Base-by-base conservation (phyloP, 2,329 filamentous ascomycete genomes). In the Claviceps digitariae region DNA sequence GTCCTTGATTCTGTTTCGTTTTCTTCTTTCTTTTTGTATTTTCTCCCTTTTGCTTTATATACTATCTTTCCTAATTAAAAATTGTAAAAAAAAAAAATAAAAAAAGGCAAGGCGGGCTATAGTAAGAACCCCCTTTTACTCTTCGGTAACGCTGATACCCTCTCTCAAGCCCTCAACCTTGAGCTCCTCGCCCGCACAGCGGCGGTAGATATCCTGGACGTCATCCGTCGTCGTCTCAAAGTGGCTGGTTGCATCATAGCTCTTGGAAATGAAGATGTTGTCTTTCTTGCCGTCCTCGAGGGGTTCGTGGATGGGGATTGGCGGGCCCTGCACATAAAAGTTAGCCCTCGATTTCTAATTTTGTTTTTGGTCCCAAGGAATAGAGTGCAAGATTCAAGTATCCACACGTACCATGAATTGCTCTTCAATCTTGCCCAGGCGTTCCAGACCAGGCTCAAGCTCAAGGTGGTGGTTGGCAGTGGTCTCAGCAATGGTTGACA, bases 181-280 rank as follows among this genome's bases (percentile, higher is more conserved):
- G 61, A 96, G 76, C 69, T 93, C 87, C 69, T 94, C 82, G 53
- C 90, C 89, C 57, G 85, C 82, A 61, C 84, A 86, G 63, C 93
- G 83, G 61, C 74, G 78, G 76, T 95, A 98, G 63, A 98, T 88
- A 68, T 97, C 88, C 74, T 84, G 86, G 66, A 98, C 90, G 70
- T 98, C 91, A 68, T 96, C 93, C 73, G 78, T 80, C 48, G 75
- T 79, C 38, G 89, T 96, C 81, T 98, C 93, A 65, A 98, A 98
- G 77, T 98, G 93, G 69, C 87, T 95, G 59, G 87, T 94, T 52
- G 94, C 89, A 66, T 98, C 94, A 72, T 98, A 98, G 75, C 89
- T 95, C 83, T 94, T 96, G 64, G 90, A 95, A 68, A 98, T 90
- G 75, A 90, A 98, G 69, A 98, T 85, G 71, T 90, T 90, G 75